Base-by-base conservation (phyloP, 2,329 filamentous ascomycete species). In the Ceratocystis cubensis region DNA sequence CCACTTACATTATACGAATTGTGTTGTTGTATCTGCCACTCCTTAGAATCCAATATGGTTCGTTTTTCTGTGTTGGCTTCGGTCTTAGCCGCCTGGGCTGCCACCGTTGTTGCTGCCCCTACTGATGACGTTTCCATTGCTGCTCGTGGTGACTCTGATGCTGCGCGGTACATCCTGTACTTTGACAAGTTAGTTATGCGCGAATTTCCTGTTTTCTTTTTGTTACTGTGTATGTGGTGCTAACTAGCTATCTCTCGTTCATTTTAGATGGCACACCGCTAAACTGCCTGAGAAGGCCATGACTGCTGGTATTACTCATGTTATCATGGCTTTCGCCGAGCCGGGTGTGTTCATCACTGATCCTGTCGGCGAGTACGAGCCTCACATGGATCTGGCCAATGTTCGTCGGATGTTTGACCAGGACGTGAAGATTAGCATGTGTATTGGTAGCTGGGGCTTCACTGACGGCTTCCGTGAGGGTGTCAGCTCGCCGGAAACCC, bases 381-480 rank as follows among this genome's bases (percentile, higher is more conserved):
- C 86, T 5, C 85, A 85, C 70, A 82, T 79, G 3, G 78, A 77
- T 0, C 76, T 85, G 1, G 71, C 7, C 13, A n/a, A 61, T 5
- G 41, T 66, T n/a, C 61, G 61, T 17, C 72, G 71, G 25, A 75
- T 77, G 66, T 84, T 86, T 67, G 74, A 75, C 7, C 67, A 74
- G 0, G 77, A 77, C 30, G 84, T 85, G 20, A 85, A 87, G 70
- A 74, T 91, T 25, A 81, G 87, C 76, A 79, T 91, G 50, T 87
- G 88, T 25, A 83, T 91, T 69, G 88, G 88, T 10, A 88, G 88
- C 65, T 91, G 88, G 88, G 87, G 86, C 0, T 85, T 89, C 68
- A 85, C 81, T 0, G 73, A 74, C 6, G 87, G 86, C 0, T 91
- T 88, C 71, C 79, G 81, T 0, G 73, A 73, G 13, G 86, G 81